These are phyloP conservation scores for Trichoderma sp. DNA, from an alignment of 2,329 filamentous ascomycete genomes.

Conservation along the genomic window DNA sequence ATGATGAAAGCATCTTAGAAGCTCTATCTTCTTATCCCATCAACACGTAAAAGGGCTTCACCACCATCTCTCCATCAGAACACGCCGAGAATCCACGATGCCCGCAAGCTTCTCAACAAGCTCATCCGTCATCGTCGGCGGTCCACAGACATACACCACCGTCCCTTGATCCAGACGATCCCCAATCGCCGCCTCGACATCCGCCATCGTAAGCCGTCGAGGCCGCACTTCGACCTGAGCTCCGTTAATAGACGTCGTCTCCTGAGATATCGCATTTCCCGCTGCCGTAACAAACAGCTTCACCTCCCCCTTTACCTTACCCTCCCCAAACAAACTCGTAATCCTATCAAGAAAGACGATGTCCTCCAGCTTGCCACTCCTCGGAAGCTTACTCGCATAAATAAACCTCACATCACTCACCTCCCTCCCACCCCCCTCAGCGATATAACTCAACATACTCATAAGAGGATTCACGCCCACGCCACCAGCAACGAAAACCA, in stretches of 20 bases:
- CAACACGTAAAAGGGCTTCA: slow-evolving; percentile 29
- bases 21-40: not conserved
- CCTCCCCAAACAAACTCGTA: slow-evolving; percentile 37
- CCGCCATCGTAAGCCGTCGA: slow-evolving; percentile 43
- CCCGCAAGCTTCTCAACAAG: slow-evolving; percentile 50
- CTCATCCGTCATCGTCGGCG: slow-evolving; percentile 66
- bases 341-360: slow-evolving; percentile 54
- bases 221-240: slow-evolving; percentile 24
- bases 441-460: slow-evolving; percentile 66
- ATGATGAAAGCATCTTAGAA: not conserved
- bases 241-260: not conserved
- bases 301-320: slow-evolving; percentile 40
- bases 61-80: slow-evolving; percentile 66
- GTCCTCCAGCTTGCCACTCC: slow-evolving; percentile 27
- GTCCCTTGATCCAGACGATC: slow-evolving; percentile 34
- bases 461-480: slow-evolving; percentile 80
- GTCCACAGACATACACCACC: slow-evolving; percentile 66
- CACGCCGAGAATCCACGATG: slow-evolving; percentile 42
- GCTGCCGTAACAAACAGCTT: slow-evolving; percentile 47
- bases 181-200: slow-evolving; percentile 42
- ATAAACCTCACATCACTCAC: slow-evolving; percentile 54
- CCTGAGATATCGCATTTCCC: not conserved
- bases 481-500: slow-evolving; percentile 76
- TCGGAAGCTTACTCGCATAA: slow-evolving; percentile 53
- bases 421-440: slow-evolving; percentile 27